Base-by-base conservation (phyloP, 2,329 filamentous ascomycete genomes). In the Fusarium fujikuroi region DNA sequence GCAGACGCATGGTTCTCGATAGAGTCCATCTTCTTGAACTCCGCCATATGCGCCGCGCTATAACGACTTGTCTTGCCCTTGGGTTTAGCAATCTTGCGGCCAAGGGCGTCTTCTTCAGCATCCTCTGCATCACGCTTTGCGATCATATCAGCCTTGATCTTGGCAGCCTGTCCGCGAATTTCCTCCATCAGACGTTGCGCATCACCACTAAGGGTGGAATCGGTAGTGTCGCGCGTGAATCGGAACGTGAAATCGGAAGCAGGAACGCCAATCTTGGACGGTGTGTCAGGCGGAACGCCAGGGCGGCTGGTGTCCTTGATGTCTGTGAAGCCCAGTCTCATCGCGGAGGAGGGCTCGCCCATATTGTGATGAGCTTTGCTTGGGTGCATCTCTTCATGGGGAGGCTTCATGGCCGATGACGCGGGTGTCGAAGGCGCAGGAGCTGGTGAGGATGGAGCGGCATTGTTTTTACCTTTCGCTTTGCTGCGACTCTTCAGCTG, bases 11-110 rank as follows among this genome's bases (percentile, higher is more conserved):
- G 95, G 70, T 92, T 92, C 47, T 91, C 93, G 79, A 98, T 98
- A 4, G 95, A 98, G 80, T 97, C 95, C 95, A 98, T 98, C 86
- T 97, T 98, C 83, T 94, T 94, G 84, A 98, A 98, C 78, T 95
- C 90, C 56, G 92, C 91, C 89, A 93, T 92, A 80, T 98, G 95
- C 42, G 90, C 91, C 71, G 94, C 92, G 80, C 94, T 97, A 83
- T 92, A 98, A 50, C 95, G 92, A 54, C 91, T 86, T 57, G 90
- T 88, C 80, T 92, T 95, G 75, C 93, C 91, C 83, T 92, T 97
- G 18, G 95, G 90, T 74, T 90, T 90, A 11, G 93, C 95, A 78
- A 97, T 93, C 81, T 91, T 94, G 74, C 95, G 92, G 42, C 82
- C 84, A 21, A 82, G 79, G 39, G 78, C 71, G 44, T 86, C 85